Conservation (phyloP, 768 basidiomycete genomes). For the Leccinum aurantiacum region DNA sequence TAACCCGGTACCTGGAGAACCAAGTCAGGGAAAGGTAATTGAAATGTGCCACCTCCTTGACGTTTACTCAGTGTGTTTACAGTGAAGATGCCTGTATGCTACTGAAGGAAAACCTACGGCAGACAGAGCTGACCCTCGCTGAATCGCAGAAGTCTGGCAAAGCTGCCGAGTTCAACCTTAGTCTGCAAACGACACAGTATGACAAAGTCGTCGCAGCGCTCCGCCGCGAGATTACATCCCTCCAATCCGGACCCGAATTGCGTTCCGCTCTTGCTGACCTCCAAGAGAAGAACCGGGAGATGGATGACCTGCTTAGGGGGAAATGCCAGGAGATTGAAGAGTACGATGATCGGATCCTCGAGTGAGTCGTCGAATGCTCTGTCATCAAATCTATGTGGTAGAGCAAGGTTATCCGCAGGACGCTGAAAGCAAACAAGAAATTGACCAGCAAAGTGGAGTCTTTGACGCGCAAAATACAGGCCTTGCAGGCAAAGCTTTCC, state of each 20-base stretch:
- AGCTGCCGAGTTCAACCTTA: constrained; percentile 63
- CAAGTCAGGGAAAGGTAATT: constrained; percentile 62
- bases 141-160: constrained; percentile 58
- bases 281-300: constrained; percentile 68
- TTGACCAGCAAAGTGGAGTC: constrained; percentile 66
- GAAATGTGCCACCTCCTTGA: background rate
- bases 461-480: constrained; percentile 70
- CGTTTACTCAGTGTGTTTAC: constrained; percentile 9
- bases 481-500: constrained; percentile 64
- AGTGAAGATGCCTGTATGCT: constrained; percentile 49
- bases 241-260: constrained; percentile 55
- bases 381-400: constrained; percentile 5
- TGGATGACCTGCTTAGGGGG: constrained; percentile 67
- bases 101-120: constrained; percentile 43
- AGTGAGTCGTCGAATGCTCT: constrained; percentile 42
- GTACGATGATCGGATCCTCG: constrained; percentile 78
- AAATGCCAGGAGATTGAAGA: constrained; percentile 82
- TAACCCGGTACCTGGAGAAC: constrained; percentile 61
- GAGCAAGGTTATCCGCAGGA: constrained; percentile 40
- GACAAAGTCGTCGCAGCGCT: constrained; percentile 61
- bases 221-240: constrained; percentile 52
- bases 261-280: constrained; percentile 57
- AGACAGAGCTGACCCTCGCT: constrained; percentile 44
- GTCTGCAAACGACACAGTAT: constrained; percentile 63
- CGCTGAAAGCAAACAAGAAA: constrained; percentile 81